phyloP scores from a whole-genome alignment of 75 land plant genomes.

The Cryptomeria japonica region DNA sequence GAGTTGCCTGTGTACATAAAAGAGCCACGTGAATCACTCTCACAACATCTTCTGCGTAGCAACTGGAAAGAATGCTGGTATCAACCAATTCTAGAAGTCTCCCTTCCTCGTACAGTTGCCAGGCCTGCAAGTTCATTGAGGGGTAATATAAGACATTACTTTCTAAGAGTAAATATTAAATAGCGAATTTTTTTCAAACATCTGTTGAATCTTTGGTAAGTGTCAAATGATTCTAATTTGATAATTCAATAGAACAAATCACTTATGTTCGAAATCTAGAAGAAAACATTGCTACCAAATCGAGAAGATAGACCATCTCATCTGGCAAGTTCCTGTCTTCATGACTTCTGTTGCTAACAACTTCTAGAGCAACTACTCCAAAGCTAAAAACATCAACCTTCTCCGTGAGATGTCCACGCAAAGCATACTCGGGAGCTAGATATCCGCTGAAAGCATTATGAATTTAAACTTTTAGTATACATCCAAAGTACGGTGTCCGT shows the following conservation, averaged over 20 bases:
- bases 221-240: not conserved
- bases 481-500: not conserved
- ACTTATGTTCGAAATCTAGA: not conserved
- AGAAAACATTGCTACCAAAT: not conserved
- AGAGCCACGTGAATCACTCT: conserved; percentile 19
- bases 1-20: conserved; percentile 25
- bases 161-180: not conserved
- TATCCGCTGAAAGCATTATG: conserved; percentile 21
- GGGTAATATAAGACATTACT: not conserved
- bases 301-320: conserved; percentile 9
- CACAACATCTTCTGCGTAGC: conserved; percentile 25
- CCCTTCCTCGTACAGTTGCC: conserved; percentile 23
- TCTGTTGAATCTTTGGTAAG: not conserved
- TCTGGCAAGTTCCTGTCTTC: conserved; percentile 6
- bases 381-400: conserved; percentile 47
- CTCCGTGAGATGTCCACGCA: conserved; percentile 34
- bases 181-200: not conserved
- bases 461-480: not conserved
- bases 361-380: conserved; percentile 42
- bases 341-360: conserved; percentile 10
- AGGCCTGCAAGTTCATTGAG: conserved; percentile 20
- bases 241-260: not conserved
- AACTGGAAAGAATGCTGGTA: conserved; percentile 12
- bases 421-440: conserved; percentile 49
- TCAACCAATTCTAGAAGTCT: conserved; percentile 36